Evolutionary conservation across 495 filamentous ascomycete species (phyloP), one percentile per base, ranked within the genome.

Genomic region (Geoglossum glabrum): DNA sequence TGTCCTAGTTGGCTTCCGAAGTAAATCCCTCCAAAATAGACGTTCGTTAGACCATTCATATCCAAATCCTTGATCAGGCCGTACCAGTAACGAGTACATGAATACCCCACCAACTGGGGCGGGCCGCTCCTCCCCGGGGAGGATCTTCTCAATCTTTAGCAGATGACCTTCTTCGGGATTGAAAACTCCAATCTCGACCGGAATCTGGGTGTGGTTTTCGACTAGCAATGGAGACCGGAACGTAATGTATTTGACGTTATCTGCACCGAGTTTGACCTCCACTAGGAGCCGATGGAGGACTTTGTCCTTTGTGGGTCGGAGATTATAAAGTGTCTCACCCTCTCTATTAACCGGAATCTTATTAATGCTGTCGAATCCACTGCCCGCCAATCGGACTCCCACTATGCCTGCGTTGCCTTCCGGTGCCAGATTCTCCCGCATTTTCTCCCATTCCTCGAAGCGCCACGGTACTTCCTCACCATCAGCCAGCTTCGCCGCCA

Each of bases 171-270:
- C 85, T 61, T 86, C 79, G 7, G 84, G 80, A 67, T 87, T 92
- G 66, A 86, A 93, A 6, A 98, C 80, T n/a, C 93, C 92, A 26
- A 98, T 63, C 70, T 98, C 93, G 1, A 97, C 80, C 0, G 93
- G 90, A 58, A 98, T 95, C 68, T 97, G 88, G 1, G 92, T 97
- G 64, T 89, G 84, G 71, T 98, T 98, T 69, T 96, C 92, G n/a
- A 98, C 79, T 15, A 95, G 71, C n/a, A 98, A 74, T 7, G 92
- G 92, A 15, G 92, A 97, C 40, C 90, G 81, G 66, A 98, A 86
- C 9, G 88, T 97, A 64, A 98, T 92, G 67, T 95, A 90, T 70
- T 98, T 98, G 69, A 98, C 83, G 60, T 95, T 96, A 69, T 98
- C 89, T 3, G 79, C 69, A 26, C 88, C 90, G 33, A 98, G 78